phyloP scores from a whole-genome alignment of 169 alveolate species.

The Plasmodium falciparum region DNA sequence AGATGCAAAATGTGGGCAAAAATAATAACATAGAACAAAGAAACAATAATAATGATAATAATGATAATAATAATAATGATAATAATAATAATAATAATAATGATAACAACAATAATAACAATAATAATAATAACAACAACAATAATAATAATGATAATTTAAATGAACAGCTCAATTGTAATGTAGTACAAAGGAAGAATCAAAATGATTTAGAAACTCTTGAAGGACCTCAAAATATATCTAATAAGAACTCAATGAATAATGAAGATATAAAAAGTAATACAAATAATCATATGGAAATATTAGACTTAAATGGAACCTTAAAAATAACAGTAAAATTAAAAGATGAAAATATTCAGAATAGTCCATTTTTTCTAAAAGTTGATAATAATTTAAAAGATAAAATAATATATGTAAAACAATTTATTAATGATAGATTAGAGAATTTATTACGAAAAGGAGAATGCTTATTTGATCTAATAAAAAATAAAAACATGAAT shows the following conservation, averaged over 20 bases:
- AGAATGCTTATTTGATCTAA: conserved; percentile 27
- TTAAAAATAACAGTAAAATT: conserved; percentile 39
- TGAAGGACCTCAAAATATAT: neutral
- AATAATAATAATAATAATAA: too few relatives aligned
- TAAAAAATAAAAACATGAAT: conserved; percentile 54
- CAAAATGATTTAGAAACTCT: neutral
- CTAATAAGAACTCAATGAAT: neutral
- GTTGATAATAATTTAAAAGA: conserved; percentile 27
- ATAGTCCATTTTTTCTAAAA: conserved; percentile 64
- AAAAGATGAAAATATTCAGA: conserved; percentile 48
- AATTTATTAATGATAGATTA: conserved; percentile 48
- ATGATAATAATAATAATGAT: too few relatives aligned
- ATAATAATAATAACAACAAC: too few relatives aligned
- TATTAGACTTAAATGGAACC: conserved; percentile 11
- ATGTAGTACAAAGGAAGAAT: neutral
- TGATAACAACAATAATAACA: too few relatives aligned
- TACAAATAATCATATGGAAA: neutral
- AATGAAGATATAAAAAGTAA: neutral
- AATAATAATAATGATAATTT: neutral
- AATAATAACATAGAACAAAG: neutral
- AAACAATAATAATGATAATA: too few relatives aligned
- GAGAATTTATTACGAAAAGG: conserved; percentile 61
- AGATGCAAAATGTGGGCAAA: neutral
- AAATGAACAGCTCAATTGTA: neutral
- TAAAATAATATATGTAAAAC: conserved; percentile 33